Base-by-base conservation (phyloP, 2,329 filamentous ascomycete genomes). In the Microcera coccophila region DNA sequence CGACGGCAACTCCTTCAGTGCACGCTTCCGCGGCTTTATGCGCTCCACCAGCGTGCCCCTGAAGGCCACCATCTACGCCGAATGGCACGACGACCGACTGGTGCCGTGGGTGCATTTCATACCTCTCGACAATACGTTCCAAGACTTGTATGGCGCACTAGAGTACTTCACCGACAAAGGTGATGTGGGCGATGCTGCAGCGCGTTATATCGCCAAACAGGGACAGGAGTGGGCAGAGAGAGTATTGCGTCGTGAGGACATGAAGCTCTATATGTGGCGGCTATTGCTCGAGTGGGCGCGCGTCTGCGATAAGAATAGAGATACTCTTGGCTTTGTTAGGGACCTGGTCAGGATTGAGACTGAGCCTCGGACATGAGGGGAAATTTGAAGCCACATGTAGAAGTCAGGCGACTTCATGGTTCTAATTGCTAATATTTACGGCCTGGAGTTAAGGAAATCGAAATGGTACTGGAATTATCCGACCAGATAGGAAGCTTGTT, bases 1-100 rank as follows among this genome's bases (percentile, higher is more conserved):
- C 34, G 85, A 89, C 59, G 84, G 85, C n/a, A 78, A 82, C 63
- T 76, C 74, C 2, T 82, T 81, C 56, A 78, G 73, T 41, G 80
- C 77, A 4, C 73, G 81, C n/a, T 85, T 78, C 63, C 73, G 76
- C 36, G 74, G 73, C 0, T 83, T 87, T 52, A 66, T 89, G 8
- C 70, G 74, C 19, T 83, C 77, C 28, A 84, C 77, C 2, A 81
- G 76, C 35, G 62, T 86, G 24, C 81, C 82, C 2, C 75, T 89
- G 59, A 89, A 89, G 64, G 76, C 80, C 11, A 87, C 84, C 3
- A 73, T 88, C 33, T 89, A 85, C 59, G 69, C 77, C 8, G 85
- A 89, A 60, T 89, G 85, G 85, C 84, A 88, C 59, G 84, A 88
- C 59, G 74, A 78, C 33, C 73, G 85, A 5, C 69, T 89, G 1